A percentile compares a stretch with the other conserved stretches of the same genome.
phyloP scores from a whole-genome alignment of 352 stramenopile species.

The Pythium biforme region DNA sequence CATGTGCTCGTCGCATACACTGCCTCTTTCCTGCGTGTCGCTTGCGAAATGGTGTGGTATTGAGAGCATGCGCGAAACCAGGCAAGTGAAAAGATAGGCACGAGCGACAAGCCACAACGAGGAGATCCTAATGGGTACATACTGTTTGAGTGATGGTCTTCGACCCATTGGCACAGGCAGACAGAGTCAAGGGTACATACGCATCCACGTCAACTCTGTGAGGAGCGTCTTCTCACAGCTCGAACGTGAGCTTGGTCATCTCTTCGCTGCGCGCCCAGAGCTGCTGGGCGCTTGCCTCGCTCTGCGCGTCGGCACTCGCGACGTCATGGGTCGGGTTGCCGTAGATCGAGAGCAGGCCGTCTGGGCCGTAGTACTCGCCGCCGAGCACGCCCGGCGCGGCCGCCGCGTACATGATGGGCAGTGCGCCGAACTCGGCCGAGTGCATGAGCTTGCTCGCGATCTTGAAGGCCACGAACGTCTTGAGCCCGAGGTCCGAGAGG shows the following conservation, averaged over 20 bases:
- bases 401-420: constrained; percentile 46
- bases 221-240: background rate
- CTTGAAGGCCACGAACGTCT: constrained; percentile 8
- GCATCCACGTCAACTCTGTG: no score
- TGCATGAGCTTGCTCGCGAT: constrained; percentile 38
- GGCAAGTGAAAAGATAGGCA: no score
- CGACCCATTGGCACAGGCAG: no score
- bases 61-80: no score
- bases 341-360: constrained; percentile 31
- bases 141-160: constrained; percentile 1
- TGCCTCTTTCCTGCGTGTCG: no score
- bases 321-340: constrained; percentile 26
- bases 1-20: no score
- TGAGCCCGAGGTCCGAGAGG: constrained; percentile 16
- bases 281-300: constrained; percentile 25
- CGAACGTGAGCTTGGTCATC: constrained; percentile 26
- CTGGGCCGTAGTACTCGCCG: constrained; percentile 37
- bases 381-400: constrained; percentile 29
- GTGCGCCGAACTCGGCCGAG: constrained; percentile 39
- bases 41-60: no score
- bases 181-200: background rate
- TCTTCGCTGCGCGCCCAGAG: constrained; percentile 47
- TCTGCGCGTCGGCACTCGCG: constrained; percentile 35
- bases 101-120: no score
- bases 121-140: no score